Base-by-base conservation (phyloP, 441 rosid species). In the Corymbia citriodora region DNA sequence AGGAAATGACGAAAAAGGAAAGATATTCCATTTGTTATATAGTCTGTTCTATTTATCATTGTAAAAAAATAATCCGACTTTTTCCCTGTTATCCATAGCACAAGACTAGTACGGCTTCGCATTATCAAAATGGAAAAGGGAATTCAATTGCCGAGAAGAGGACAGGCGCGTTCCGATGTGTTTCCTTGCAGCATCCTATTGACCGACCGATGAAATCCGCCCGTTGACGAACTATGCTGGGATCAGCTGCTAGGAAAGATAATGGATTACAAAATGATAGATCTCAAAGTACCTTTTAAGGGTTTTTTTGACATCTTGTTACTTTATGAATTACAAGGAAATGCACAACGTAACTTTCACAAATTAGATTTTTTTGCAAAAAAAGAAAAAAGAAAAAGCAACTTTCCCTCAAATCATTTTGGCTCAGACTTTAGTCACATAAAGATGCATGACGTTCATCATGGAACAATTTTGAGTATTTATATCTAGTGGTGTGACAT, bases 401-500 rank as follows among this genome's bases (percentile, higher is more conserved):
- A 68, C 40, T 68, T 68, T 68, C 45, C 16, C 79, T 68, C 2
- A 1, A 3, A 68, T 31, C 29, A 31, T 68, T 8, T 68, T 68
- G 21, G 12, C 11, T 27, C 9, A 31, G 31, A 8, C 79, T 68
- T 21, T 4, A 68, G 23, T 31, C 45, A 31, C 3, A 2, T 68
- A 31, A 68, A 68, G 36, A 15, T 15, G 21, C 23, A 68, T 2
- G 4, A 16, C 7, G 6, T 31, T 29, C 23, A 4, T 6, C 79
- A 16, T 31, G 3, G 79, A 31, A 31, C 12, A 31, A 68, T 68
- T 31, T 68, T 4, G 12, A 68, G 45, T 16, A 16, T 16, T 68
- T 68, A 31, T 31, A 68, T 8, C 0, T 4, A 0, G 10, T 0
- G 1, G 31, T 12, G 17, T 16, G 2, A 3, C 1, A 68, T 31